Conservation (phyloP, 805 yeast genomes). For the Yarrowia sp. region DNA sequence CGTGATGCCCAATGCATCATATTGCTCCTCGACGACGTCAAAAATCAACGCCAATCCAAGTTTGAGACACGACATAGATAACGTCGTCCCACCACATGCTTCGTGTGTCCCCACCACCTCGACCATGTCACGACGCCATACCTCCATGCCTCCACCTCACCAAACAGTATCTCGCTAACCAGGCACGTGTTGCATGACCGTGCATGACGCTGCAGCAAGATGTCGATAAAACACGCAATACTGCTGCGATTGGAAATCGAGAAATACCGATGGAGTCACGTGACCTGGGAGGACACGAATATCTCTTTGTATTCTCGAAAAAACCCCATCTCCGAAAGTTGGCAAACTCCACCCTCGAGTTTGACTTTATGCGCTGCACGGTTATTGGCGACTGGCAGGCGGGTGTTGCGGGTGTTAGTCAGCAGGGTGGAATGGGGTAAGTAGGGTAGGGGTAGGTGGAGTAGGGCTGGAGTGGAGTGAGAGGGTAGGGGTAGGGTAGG, state of each 20-base stretch:
- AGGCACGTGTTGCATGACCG: constrained; percentile 12
- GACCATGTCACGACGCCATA: neutral
- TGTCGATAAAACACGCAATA: neutral
- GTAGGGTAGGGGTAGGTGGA: no score
- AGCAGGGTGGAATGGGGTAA: neutral
- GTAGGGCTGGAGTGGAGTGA: no score
- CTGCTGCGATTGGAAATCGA: neutral
- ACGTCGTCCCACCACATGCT: neutral
- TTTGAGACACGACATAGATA: no score
- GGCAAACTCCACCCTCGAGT: neutral
- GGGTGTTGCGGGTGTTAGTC: neutral
- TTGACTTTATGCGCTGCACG: neutral
- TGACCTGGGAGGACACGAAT: neutral
- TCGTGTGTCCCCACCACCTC: neutral
- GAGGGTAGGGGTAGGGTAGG: no score
- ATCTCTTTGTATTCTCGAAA: neutral
- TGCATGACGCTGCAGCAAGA: neutral
- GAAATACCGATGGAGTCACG: no score
- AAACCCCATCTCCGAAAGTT: no score
- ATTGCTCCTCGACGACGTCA: no score
- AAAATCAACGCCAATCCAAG: no score
- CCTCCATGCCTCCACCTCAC: neutral
- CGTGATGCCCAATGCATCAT: constrained; percentile 2
- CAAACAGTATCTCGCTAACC: neutral
- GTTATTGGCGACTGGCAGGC: neutral